Conservation (phyloP, 23 red algal genomes). For the Pyropia haitanensis region DNA sequence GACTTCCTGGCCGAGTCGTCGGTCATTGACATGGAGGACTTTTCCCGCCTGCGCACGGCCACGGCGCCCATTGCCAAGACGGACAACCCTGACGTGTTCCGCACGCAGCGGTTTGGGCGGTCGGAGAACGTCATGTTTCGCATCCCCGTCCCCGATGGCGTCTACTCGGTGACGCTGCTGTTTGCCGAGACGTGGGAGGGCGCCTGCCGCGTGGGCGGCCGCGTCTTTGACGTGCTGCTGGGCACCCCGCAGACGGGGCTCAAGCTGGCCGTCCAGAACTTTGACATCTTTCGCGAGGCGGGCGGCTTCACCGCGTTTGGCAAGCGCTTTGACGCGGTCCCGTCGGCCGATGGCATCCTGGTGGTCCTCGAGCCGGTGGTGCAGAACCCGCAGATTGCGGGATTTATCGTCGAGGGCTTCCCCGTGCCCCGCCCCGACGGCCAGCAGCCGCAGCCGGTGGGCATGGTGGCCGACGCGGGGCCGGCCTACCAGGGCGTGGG, state of each 20-base stretch:
- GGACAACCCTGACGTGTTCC: slow-evolving; percentile 50
- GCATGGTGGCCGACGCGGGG: slow-evolving; percentile 5
- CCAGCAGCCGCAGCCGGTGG: slow-evolving; percentile 40
- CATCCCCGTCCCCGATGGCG: slow-evolving; percentile 49
- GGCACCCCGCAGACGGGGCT: slow-evolving; percentile 55
- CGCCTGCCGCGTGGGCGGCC: slow-evolving; percentile 43
- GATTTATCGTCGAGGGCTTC: slow-evolving; percentile 60
- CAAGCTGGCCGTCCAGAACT: slow-evolving; percentile 17
- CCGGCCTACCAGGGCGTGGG: not conserved
- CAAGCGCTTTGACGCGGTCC: slow-evolving; percentile 48
- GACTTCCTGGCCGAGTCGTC: slow-evolving; percentile 56
- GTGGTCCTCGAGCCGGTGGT: slow-evolving; percentile 26
- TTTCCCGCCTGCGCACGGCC: slow-evolving; percentile 22
- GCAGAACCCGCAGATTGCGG: slow-evolving; percentile 42
- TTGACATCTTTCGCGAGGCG: slow-evolving; percentile 49
- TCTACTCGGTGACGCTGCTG: slow-evolving; percentile 61
- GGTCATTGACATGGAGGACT: slow-evolving; percentile 47
- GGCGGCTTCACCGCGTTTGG: slow-evolving; percentile 42
- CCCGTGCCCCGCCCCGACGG: slow-evolving; percentile 37
- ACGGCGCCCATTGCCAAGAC: slow-evolving; percentile 41
- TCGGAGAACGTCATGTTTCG: slow-evolving; percentile 37
- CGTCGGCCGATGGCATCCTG: slow-evolving; percentile 53
- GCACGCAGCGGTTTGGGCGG: slow-evolving; percentile 51
- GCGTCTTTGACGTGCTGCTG: slow-evolving; percentile 58
- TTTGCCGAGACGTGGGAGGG: slow-evolving; percentile 48